Conservation (phyloP, 345 rosid genomes). For the Eucalyptus cloeziana region DNA sequence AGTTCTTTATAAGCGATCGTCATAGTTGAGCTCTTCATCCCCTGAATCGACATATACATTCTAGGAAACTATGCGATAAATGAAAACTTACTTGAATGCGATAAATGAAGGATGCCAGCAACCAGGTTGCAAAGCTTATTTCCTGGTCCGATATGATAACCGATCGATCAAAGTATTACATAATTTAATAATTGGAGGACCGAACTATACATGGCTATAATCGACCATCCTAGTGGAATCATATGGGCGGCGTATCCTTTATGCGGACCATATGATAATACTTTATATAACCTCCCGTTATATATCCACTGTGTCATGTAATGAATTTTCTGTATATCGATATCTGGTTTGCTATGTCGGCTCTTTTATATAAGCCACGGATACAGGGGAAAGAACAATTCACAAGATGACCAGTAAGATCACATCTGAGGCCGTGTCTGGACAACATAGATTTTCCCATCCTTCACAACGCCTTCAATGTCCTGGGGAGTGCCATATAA, state of each 20-base stretch:
- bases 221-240: background rate
- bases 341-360: background rate
- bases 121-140: background rate
- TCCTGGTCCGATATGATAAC: background rate
- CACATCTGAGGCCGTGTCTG: conserved; percentile 98
- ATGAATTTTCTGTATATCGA: background rate
- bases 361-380: background rate
- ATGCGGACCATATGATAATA: background rate
- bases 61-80: background rate
- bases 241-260: background rate
- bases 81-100: background rate
- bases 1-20: background rate
- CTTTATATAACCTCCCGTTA: background rate
- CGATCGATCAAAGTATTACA: background rate
- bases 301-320: background rate
- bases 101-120: background rate
- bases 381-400: background rate
- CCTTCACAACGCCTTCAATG: conserved; percentile 90
- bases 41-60: background rate
- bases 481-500: conserved; percentile 86
- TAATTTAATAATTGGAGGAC: background rate
- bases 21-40: background rate
- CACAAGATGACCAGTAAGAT: background rate
- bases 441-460: conserved; percentile 79
- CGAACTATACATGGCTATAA: background rate